Evolutionary conservation across 176 grass and related monocot genomes (phyloP).

Genomic region (Hordeum vulgare): MorexV3_pseudomolecules_assembly NC_058518.1:28406277-28406776

Average conservation of each 20-base stretch:
- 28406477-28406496: neutral
- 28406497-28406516: neutral
- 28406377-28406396: neutral
- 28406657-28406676: neutral
- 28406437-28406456: neutral
- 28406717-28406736: neutral
- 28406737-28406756: neutral
- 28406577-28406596: no score
- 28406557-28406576: no score
- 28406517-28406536: no score
- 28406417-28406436: neutral
- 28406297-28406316: neutral
- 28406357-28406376: neutral
- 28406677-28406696: neutral
- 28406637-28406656: neutral
- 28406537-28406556: no score
- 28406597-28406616: neutral
- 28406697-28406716: neutral
- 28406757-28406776: neutral
- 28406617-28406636: neutral
- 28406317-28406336: neutral
- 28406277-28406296: neutral
- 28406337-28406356: neutral
- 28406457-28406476: neutral
- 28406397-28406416: neutral